Conservation (phyloP, 176 grass and related monocot species). For the Typha latifolia region DNA sequence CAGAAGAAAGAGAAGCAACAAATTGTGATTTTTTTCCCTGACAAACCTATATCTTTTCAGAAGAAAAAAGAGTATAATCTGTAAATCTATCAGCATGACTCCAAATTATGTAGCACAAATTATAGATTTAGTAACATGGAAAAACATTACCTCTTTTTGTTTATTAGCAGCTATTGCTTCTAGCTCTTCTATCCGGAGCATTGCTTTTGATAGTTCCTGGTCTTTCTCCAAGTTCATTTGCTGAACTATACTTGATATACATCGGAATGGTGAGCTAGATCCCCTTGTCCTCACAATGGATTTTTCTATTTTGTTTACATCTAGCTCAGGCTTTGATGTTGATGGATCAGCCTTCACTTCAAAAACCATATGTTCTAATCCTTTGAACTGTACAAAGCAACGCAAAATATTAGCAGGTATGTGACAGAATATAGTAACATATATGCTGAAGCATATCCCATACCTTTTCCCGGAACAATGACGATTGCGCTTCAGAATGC, state of each 20-base stretch:
- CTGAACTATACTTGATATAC: conserved; percentile 71
- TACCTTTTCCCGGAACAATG: conserved; percentile 74
- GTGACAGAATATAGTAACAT: conserved; percentile 5
- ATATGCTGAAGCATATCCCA: conserved; percentile 12
- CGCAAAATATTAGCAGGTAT: conserved; percentile 21
- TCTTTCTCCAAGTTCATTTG: conserved; percentile 82
- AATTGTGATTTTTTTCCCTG: no score
- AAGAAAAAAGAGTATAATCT: no score
- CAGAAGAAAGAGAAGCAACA: no score
- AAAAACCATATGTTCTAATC: conserved; percentile 54
- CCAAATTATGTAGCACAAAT: background rate
- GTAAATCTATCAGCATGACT: no score
- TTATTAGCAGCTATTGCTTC: conserved; percentile 55
- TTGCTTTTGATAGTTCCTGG: conserved; percentile 53
- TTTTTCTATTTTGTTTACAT: conserved; percentile 46
- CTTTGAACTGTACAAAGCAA: conserved; percentile 39
- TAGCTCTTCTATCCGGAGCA: conserved; percentile 62
- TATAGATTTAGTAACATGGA: background rate
- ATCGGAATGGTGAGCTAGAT: conserved; percentile 65
- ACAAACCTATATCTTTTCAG: no score
- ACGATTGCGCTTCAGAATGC: conserved; percentile 85
- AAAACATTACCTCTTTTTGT: conserved; percentile 59
- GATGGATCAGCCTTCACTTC: conserved; percentile 23
- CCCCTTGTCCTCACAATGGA: conserved; percentile 37
- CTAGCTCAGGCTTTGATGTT: conserved; percentile 33